These are phyloP conservation scores for Anisodus acutangulus DNA, from an alignment of 257 asterid species.

Conservation along the genomic window DNA sequence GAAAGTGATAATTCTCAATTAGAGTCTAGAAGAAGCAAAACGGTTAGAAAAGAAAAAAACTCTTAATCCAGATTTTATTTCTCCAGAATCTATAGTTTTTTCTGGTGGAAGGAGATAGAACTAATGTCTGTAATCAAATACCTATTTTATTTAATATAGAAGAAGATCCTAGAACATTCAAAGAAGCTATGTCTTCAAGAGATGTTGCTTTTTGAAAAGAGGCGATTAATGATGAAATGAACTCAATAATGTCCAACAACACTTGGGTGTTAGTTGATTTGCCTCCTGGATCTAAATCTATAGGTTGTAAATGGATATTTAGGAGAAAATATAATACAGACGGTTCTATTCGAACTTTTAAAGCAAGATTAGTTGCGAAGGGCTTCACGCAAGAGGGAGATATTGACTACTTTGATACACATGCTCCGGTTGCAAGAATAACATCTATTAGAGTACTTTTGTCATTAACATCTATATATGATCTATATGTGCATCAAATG, in stretches of 20 bases:
- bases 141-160: neutral
- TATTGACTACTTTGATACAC: neutral
- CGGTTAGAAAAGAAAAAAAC: too few relatives aligned
- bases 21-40: neutral
- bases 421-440: neutral
- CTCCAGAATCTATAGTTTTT: neutral
- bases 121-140: neutral
- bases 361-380: neutral
- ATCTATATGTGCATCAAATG: neutral
- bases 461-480: neutral
- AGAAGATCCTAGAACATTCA: neutral
- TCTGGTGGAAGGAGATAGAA: neutral
- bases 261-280: neutral
- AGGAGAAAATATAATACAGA: neutral
- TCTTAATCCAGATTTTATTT: neutral
- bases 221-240: constrained; percentile 10
- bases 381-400: neutral
- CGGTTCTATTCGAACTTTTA: neutral
- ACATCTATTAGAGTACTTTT: too few relatives aligned
- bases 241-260: too few relatives aligned
- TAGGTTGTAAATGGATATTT: neutral
- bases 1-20: neutral
- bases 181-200: neutral
- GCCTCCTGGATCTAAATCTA: neutral
- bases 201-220: neutral